Conservation (phyloP, 2,329 filamentous ascomycete species). For the Zasmidium cellare region DNA sequence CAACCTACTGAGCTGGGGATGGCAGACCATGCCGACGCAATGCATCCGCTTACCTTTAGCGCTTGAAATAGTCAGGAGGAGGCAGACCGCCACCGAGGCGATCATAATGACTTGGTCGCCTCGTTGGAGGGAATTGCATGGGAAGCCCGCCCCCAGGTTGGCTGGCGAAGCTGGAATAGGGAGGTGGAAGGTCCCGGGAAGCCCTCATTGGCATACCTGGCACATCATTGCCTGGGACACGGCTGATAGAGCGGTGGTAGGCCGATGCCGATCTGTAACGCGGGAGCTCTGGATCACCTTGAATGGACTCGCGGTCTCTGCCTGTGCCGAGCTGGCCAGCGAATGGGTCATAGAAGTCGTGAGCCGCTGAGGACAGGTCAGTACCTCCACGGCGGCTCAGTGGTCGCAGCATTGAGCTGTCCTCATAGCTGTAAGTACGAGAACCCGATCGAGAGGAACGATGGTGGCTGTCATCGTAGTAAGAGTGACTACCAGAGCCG, state of each 20-base stretch:
- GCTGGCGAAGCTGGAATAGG: background rate
- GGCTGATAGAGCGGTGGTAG: background rate
- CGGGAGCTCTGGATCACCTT: background rate
- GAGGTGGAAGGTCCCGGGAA: background rate
- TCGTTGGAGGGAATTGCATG: background rate
- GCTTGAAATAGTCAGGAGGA: background rate
- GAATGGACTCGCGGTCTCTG: background rate
- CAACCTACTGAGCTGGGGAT: too few species aligned
- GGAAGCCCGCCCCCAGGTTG: background rate
- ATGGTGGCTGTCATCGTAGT: background rate
- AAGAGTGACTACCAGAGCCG: background rate
- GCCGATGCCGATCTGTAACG: background rate
- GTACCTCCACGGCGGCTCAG: background rate
- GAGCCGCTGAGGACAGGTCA: background rate
- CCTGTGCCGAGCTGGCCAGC: background rate
- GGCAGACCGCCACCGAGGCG: background rate
- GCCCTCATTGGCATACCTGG: background rate
- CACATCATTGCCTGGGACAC: background rate
- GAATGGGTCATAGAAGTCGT: constrained; percentile 7
- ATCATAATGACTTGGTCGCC: background rate
- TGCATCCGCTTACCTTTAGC: background rate
- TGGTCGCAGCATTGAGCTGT: background rate
- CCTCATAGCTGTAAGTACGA: background rate
- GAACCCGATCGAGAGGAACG: background rate
- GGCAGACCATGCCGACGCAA: too few species aligned